Percentiles rank a stretch among this genome's conserved stretches.
Evolutionary conservation across 2,329 filamentous ascomycete species (phyloP).

Genomic region (Fusarium sp.): DNA sequence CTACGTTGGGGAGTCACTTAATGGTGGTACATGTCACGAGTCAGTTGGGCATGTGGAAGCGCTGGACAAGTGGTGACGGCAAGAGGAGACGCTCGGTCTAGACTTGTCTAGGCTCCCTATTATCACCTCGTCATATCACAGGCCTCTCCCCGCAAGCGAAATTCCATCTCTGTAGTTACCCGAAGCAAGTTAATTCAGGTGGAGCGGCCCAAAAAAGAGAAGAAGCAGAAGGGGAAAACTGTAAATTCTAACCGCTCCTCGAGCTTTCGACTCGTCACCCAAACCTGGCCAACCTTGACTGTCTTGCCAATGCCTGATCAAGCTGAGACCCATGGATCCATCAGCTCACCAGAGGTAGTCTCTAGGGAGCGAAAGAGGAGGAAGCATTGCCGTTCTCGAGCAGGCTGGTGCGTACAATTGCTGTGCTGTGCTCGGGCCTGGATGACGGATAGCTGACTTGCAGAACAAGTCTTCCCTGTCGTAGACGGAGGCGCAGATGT

Average conservation of each 20-base stretch:
- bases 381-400: not conserved
- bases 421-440: not conserved
- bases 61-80: not conserved
- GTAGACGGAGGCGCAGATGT: not conserved
- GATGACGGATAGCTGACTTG: not conserved
- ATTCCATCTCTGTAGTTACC: not conserved
- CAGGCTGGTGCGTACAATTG: not conserved
- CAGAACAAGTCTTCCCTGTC: not conserved
- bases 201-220: not conserved
- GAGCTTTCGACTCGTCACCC: not conserved
- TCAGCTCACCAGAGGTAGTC: not conserved
- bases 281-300: not conserved
- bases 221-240: not conserved
- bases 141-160: not conserved
- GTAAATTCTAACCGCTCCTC: not conserved
- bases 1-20: not conserved
- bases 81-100: not conserved
- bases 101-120: not conserved
- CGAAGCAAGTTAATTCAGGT: not conserved
- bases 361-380: not conserved
- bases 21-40: not conserved
- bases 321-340: not conserved
- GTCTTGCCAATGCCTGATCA: not conserved
- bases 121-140: not conserved
- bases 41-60: not conserved